Base-by-base conservation (phyloP, 495 filamentous ascomycete genomes). In the Aspergillus indologenus region DNA sequence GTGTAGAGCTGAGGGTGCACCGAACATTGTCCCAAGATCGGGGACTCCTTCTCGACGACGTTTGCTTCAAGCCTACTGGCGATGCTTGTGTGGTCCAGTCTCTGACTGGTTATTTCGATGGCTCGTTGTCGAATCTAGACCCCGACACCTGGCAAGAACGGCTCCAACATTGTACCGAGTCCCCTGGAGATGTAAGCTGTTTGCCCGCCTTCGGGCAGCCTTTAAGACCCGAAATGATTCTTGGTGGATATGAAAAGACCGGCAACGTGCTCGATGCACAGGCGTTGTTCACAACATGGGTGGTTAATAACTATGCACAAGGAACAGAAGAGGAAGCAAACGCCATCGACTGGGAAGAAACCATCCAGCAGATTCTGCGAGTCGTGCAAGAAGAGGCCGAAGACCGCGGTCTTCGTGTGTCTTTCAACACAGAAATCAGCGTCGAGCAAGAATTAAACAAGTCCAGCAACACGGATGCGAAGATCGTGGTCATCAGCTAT, bases 401-500 rank as follows among this genome's bases (percentile, higher is more conserved):
- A 20, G 81, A 87, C 23, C 82, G 86, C 44, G 91, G 91, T 2
- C 80, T 98, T 11, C 82, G 95, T 44, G 79, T 98, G 45, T 96
- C 90, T 8, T 98, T 96, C 77, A 95, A 87, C 20, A 94, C 95
- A 9, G 94, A 98, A 74, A 87, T 92, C 63, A 95, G 90, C 67
- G 71, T 98, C 29, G 93, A 98, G 66, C 81, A 96, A 68, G 94
- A 98, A 66, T 79, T 86, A 48, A 98, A 96, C 74, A 96, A 98
- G 71, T 92, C 89, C 12, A 96, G 90, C 40, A 98, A 98, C 70
- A 97, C 94, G 2, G 94, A 98, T 72, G 94, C 92, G 19, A 96
- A 93, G 72, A 98, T 98, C 62, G 86, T 98, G 15, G 88, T 95
- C 45, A 89, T 98, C 72, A 97, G 93, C 77, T 98, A 98, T 75